Conservation (phyloP, 495 filamentous ascomycete genomes). For the Podospora didyma region DNA sequence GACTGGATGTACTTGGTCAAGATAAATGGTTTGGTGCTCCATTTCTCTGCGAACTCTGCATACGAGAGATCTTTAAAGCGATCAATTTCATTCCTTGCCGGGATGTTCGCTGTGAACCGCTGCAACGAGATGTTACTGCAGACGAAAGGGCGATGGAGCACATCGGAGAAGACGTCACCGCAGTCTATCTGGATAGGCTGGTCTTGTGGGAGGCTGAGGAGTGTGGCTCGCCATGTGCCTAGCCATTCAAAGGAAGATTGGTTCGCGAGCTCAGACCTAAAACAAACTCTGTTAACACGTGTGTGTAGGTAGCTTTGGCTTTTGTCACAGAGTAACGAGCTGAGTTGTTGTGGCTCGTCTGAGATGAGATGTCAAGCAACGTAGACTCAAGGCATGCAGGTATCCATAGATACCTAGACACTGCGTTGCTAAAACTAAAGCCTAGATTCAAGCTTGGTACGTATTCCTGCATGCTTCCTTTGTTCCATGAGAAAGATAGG, state of each 20-base stretch:
- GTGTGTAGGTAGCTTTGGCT: constrained; percentile 55
- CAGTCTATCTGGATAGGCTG: constrained; percentile 56
- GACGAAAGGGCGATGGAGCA: constrained; percentile 84
- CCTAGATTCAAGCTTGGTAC: too few relatives aligned
- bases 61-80: constrained; percentile 64
- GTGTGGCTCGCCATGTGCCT: constrained; percentile 83
- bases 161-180: constrained; percentile 82
- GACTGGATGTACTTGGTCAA: constrained; percentile 75
- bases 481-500: too few relatives aligned
- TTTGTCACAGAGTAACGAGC: neutral
- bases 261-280: constrained; percentile 20
- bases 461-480: too few relatives aligned
- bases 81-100: constrained; percentile 64
- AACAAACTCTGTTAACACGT: constrained; percentile 33
- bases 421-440: too few relatives aligned
- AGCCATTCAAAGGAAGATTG: constrained; percentile 60
- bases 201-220: constrained; percentile 57
- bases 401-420: too few relatives aligned
- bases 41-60: constrained; percentile 68
- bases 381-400: too few relatives aligned
- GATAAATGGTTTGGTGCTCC: constrained; percentile 84
- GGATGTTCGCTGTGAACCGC: constrained; percentile 68
- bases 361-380: too few relatives aligned
- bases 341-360: too few relatives aligned
- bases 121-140: constrained; percentile 71